Evolutionary conservation across 495 filamentous ascomycete species (phyloP).

Genomic region (Aspergillus nidulans): DNA sequence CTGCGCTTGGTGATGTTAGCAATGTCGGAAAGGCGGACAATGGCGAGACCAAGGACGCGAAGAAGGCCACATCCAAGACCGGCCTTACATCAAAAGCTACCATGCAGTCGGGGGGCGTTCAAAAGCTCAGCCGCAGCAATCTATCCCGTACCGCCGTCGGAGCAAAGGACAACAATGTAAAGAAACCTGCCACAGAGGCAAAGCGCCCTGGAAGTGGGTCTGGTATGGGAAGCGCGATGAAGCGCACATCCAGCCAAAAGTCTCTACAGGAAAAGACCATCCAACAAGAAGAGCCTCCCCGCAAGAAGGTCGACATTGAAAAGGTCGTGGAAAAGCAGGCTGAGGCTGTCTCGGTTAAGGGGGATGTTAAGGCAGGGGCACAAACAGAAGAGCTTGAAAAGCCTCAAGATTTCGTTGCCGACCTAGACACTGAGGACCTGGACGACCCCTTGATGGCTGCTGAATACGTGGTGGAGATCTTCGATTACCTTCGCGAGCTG

Average conservation of each 20-base stretch:
- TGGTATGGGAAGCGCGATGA: conserved; percentile 54
- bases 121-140: conserved; percentile 67
- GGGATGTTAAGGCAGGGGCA: conserved; percentile 26
- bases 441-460: conserved; percentile 97
- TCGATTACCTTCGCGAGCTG: conserved; percentile 88
- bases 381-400: conserved; percentile 30
- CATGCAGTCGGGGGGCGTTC: conserved; percentile 63
- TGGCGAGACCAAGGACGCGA: conserved; percentile 55
- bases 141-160: conserved; percentile 59
- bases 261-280: conserved; percentile 57
- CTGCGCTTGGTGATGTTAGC: conserved; percentile 88
- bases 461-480: conserved; percentile 95
- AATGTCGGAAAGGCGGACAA: conserved; percentile 80
- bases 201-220: conserved; percentile 72
- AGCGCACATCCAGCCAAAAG: conserved; percentile 51
- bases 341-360: conserved; percentile 10
- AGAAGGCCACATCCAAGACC: conserved; percentile 63
- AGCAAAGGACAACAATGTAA: conserved; percentile 61
- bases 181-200: conserved; percentile 53
- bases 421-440: conserved; percentile 80
- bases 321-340: conserved; percentile 42
- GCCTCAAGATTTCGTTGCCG: conserved; percentile 48
- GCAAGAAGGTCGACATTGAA: conserved; percentile 46
- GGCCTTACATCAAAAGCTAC: conserved; percentile 75
- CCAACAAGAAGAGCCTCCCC: conserved; percentile 54